Evolutionary conservation across 1,284 basidiomycete genomes (phyloP).

Genomic region (Apiotrichum laibachii): DNA sequence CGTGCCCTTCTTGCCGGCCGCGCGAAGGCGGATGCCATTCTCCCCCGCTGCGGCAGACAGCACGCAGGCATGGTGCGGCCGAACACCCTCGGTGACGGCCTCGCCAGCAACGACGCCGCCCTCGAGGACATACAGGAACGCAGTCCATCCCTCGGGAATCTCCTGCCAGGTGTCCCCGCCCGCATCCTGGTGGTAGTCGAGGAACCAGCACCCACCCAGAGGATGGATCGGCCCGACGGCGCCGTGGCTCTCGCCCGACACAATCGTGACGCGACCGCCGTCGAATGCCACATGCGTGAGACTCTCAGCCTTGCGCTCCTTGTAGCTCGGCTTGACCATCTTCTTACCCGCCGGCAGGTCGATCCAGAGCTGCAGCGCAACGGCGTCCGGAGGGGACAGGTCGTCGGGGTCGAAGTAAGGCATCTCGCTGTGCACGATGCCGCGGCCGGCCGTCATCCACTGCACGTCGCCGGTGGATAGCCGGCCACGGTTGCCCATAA

Average conservation of each 20-base stretch:
- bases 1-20: background rate
- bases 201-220: conserved; percentile 87
- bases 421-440: conserved; percentile 77
- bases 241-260: conserved; percentile 83
- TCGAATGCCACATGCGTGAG: background rate
- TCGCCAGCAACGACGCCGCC: conserved; percentile 60
- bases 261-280: conserved; percentile 67
- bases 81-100: conserved; percentile 52
- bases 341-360: conserved; percentile 85
- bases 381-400: background rate
- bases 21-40: conserved; percentile 42
- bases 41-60: conserved; percentile 43
- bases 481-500: conserved; percentile 74
- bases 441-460: conserved; percentile 84
- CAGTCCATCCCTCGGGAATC: conserved; percentile 77
- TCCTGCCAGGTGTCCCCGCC: conserved; percentile 73
- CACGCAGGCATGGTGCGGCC: conserved; percentile 69
- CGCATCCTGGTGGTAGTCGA: conserved; percentile 72
- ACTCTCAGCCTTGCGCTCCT: conserved; percentile 3
- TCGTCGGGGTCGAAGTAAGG: conserved; percentile 56
- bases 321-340: conserved; percentile 62
- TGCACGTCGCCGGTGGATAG: conserved; percentile 84
- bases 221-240: conserved; percentile 47
- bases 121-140: conserved; percentile 70
- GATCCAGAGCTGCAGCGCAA: conserved; percentile 87